A percentile compares a stretch with the other conserved stretches of the same genome.
Conservation (phyloP, 2,329 filamentous ascomycete genomes). For the Boeremia exigua region DNA sequence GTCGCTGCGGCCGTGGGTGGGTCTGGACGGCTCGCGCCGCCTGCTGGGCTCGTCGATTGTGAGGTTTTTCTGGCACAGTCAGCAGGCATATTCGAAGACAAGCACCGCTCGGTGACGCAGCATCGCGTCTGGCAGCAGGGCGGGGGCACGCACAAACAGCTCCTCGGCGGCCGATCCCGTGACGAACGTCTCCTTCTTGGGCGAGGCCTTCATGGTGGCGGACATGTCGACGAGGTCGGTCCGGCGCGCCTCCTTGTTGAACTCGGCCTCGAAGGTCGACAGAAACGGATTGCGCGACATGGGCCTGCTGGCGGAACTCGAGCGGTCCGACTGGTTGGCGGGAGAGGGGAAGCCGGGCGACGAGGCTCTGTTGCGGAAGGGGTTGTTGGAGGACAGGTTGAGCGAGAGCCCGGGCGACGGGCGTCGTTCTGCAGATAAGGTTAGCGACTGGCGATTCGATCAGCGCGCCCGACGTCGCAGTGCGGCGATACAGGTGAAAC, state of each 20-base stretch:
- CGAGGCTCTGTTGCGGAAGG: conserved; percentile 74
- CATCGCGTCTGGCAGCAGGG: no score
- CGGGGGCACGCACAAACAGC: conserved; percentile 71
- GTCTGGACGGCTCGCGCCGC: conserved; percentile 43
- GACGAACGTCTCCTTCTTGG: conserved; percentile 51
- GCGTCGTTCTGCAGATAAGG: conserved; percentile 47
- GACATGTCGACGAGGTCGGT: conserved; percentile 47
- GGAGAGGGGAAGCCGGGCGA: conserved; percentile 57
- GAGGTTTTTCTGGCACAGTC: conserved; percentile 67
- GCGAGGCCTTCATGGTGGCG: conserved; percentile 50
- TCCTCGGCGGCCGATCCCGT: conserved; percentile 65
- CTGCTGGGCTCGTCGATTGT: conserved; percentile 67
- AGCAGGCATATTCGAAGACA: conserved; percentile 50
- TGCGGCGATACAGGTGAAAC: conserved; percentile 40
- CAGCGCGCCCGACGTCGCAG: conserved; percentile 30
- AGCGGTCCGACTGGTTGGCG: conserved; percentile 39
- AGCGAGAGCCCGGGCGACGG: conserved; percentile 64
- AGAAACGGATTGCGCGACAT: conserved; percentile 79
- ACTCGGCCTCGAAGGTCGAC: conserved; percentile 59
- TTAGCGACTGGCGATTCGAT: conserved; percentile 26
- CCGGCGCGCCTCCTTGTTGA: conserved; percentile 44
- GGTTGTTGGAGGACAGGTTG: conserved; percentile 77
- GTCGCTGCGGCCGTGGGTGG: conserved; percentile 54
- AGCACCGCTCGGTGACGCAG: conserved; percentile 49
- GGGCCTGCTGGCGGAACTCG: conserved; percentile 66